Percentiles rank a stretch among this genome's conserved stretches.
phyloP scores from a whole-genome alignment of 805 yeast species.

The Yarrowia sp. region DNA sequence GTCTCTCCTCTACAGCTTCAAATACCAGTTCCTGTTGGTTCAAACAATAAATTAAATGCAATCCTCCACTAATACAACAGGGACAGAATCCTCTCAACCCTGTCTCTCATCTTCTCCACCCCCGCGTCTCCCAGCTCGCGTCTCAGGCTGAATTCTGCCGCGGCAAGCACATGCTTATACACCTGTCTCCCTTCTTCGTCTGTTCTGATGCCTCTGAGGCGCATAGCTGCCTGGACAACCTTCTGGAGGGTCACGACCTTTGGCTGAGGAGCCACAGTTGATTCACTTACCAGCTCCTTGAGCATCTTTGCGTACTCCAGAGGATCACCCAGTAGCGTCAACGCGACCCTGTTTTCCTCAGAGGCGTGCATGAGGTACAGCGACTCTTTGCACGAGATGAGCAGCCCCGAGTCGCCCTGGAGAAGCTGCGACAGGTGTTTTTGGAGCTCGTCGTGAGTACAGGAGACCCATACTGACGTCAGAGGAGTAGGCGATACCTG shows the following conservation, averaged over 20 bases:
- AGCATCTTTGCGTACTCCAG: slow-evolving; percentile 14
- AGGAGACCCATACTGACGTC: neutral
- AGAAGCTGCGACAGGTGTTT: slow-evolving; percentile 6
- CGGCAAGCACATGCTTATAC: slow-evolving; percentile 7
- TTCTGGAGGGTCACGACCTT: slow-evolving; percentile 1
- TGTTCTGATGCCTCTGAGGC: neutral
- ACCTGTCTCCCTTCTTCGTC: slow-evolving; percentile 10
- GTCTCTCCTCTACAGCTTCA: no score
- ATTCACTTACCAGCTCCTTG: slow-evolving; percentile 5
- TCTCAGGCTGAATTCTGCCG: slow-evolving; percentile 3
- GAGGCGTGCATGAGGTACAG: slow-evolving; percentile 8
- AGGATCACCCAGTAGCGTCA: slow-evolving; percentile 1
- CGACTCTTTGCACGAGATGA: neutral
- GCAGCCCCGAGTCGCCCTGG: slow-evolving; percentile 9
- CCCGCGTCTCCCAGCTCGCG: neutral
- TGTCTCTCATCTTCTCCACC: neutral
- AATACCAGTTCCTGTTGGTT: no score
- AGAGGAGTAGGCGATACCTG: slow-evolving; percentile 1
- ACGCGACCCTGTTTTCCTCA: slow-evolving; percentile 11
- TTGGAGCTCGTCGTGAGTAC: slow-evolving; percentile 16
- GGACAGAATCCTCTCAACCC: slow-evolving; percentile 15
- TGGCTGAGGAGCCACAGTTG: neutral
- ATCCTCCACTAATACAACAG: neutral
- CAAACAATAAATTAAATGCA: neutral
- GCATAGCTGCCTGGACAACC: slow-evolving; percentile 12